Percentiles rank a stretch among this genome's conserved stretches.
These are phyloP conservation scores for Schizosaccharomyces cryophilus DNA, from an alignment of 805 yeast species.

Conservation along the genomic window DNA sequence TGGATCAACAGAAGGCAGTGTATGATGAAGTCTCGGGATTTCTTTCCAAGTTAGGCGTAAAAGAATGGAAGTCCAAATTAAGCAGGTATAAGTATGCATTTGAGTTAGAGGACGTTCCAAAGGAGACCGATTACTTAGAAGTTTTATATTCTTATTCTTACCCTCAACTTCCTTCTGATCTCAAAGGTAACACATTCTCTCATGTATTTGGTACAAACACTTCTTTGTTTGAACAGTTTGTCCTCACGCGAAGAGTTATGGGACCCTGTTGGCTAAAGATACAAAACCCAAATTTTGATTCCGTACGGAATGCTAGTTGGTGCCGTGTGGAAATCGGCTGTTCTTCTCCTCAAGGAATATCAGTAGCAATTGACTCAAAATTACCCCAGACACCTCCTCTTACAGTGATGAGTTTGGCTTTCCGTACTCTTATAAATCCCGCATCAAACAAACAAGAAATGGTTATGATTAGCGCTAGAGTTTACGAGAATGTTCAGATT, in stretches of 20 bases:
- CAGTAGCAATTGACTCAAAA: conserved; percentile 19
- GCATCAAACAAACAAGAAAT: conserved; percentile 62
- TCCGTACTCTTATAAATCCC: conserved; percentile 61
- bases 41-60: conserved; percentile 36
- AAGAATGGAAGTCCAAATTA: conserved; percentile 41
- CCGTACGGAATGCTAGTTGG: conserved; percentile 44
- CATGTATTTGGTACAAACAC: conserved; percentile 61
- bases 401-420: conserved; percentile 46
- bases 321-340: conserved; percentile 55
- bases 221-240: conserved; percentile 62
- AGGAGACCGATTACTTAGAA: conserved; percentile 55
- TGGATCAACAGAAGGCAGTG: conserved; percentile 31
- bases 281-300: conserved; percentile 32
- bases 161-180: conserved; percentile 27
- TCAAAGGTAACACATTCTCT: conserved; percentile 51
- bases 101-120: conserved; percentile 58
- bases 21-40: conserved; percentile 53
- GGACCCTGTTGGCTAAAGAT: conserved; percentile 94
- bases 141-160: conserved; percentile 42
- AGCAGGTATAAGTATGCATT: conserved; percentile 65
- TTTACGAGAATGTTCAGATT: conserved; percentile 38
- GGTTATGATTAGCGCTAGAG: conserved; percentile 55
- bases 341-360: conserved; percentile 15
- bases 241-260: conserved; percentile 60
- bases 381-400: conserved; percentile 31